A percentile compares a stretch with the other conserved stretches of the same genome.
Evolutionary conservation across 495 filamentous ascomycete species (phyloP).

Genomic region (Daldinia caldariorum): DNA sequence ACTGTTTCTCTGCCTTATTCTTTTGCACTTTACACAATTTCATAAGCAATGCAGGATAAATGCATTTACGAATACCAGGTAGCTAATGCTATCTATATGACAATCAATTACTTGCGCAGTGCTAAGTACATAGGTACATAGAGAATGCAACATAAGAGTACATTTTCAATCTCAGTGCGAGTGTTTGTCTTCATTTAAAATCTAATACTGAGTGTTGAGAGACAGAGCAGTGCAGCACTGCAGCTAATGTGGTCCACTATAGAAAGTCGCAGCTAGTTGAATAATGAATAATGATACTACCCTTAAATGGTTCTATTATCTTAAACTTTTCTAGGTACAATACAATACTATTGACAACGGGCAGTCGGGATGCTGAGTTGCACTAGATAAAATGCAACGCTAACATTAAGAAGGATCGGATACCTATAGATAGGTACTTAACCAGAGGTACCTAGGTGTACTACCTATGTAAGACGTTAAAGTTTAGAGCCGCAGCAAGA

Average conservation of each 20-base stretch:
- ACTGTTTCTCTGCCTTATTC: background rate
- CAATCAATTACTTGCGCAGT: too few species aligned
- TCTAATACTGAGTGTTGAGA: background rate
- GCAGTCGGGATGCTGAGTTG: background rate
- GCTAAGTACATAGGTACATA: too few species aligned
- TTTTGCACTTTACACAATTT: background rate
- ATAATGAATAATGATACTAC: background rate
- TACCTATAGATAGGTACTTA: background rate
- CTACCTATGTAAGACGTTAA: constrained; percentile 15
- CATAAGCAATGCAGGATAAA: background rate
- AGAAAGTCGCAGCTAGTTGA: background rate
- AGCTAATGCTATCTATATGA: too few species aligned
- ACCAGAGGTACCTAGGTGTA: background rate
- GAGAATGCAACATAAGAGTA: background rate
- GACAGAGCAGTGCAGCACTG: too few species aligned
- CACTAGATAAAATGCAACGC: background rate
- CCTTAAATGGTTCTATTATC: background rate
- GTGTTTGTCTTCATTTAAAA: background rate
- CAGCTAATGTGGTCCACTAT: background rate
- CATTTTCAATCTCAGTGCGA: background rate
- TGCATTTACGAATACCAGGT: background rate
- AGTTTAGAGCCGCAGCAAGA: constrained; percentile 26
- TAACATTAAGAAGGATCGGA: background rate
- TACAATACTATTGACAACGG: background rate
- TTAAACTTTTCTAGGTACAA: background rate